phyloP scores from a whole-genome alignment of 768 basidiomycete genomes.

The Tremella mesenterica region DNA sequence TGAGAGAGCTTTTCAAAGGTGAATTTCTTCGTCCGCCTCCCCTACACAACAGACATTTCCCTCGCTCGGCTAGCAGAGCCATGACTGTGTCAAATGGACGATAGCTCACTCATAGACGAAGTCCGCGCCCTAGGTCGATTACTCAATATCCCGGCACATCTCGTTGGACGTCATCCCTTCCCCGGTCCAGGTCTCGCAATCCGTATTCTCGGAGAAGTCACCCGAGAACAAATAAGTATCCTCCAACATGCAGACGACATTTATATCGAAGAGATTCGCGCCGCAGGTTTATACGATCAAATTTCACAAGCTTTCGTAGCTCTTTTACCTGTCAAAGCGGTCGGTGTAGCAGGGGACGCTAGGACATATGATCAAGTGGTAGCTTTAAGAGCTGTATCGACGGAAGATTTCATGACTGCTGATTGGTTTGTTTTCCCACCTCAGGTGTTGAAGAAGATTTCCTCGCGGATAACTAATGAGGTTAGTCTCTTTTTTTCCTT shows the following conservation, averaged over 20 bases:
- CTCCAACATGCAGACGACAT: conserved; percentile 79
- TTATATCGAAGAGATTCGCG: conserved; percentile 95
- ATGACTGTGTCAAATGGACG: too few species aligned
- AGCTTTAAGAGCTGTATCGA: conserved; percentile 83
- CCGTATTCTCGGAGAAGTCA: conserved; percentile 92
- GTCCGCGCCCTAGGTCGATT: conserved; percentile 86
- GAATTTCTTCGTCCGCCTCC: conserved; percentile 16
- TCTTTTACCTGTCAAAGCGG: conserved; percentile 86
- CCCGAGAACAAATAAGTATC: conserved; percentile 80
- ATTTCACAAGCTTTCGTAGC: conserved; percentile 97
- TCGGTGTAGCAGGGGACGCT: conserved; percentile 94
- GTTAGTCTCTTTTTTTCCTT: conserved; percentile 49
- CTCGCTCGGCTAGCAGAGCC: too few species aligned
- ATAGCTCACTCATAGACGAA: conserved; percentile 58
- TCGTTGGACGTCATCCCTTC: conserved; percentile 96
- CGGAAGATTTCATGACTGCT: conserved; percentile 99
- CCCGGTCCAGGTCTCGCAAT: conserved; percentile 97
- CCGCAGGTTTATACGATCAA: conserved; percentile 80
- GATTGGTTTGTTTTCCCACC: conserved; percentile 99
- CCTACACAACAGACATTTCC: neutral
- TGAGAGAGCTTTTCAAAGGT: conserved; percentile 98
- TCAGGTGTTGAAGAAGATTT: conserved; percentile 78
- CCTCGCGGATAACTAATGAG: conserved; percentile 95
- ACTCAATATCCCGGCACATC: conserved; percentile 78
- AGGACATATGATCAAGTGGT: conserved; percentile 98